A percentile compares a stretch with the other conserved stretches of the same genome.
Evolutionary conservation across 2,329 filamentous ascomycete genomes (phyloP).

Genomic region (Trichoderma hamatum): DNA sequence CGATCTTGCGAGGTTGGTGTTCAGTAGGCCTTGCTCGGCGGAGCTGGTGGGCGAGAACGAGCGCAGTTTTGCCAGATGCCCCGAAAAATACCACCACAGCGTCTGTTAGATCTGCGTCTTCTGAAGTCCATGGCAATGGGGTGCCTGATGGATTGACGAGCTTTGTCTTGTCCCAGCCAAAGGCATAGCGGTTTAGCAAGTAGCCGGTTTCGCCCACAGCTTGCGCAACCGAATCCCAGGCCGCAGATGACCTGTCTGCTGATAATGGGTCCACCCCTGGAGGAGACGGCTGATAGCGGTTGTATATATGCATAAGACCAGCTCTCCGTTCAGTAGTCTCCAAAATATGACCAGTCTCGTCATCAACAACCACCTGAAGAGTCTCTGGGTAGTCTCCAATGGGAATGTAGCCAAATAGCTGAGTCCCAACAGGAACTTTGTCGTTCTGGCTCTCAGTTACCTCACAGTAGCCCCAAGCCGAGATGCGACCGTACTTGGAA

Average conservation of each 20-base stretch:
- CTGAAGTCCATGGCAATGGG: not conserved
- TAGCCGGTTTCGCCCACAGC: conserved; percentile 1
- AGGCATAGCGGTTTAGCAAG: not conserved
- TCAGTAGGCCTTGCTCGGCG: conserved; percentile 3
- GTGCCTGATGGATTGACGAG: not conserved
- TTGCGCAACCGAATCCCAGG: not conserved
- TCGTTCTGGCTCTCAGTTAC: conserved; percentile 16
- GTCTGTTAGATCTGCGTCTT: not conserved
- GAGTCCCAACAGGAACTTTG: not conserved
- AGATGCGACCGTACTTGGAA: conserved; percentile 14
- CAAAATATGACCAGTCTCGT: conserved; percentile 6
- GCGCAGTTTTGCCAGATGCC: conserved; percentile 12
- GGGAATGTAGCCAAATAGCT: conserved; percentile 14
- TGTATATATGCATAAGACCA: conserved; percentile 6
- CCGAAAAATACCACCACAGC: not conserved
- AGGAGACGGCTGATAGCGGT: conserved; percentile 1
- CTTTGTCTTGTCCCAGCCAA: conserved; percentile 1
- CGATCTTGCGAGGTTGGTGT: not conserved
- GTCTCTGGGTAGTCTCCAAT: conserved; percentile 9
- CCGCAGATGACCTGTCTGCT: not conserved
- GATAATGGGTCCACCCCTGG: not conserved
- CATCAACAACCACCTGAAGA: conserved; percentile 11
- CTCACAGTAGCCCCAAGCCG: conserved; percentile 14
- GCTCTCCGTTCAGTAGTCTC: conserved; percentile 7
- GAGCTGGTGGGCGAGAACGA: not conserved